These are phyloP conservation scores for Rhinocladiella similis DNA, from an alignment of 2,329 filamentous ascomycete species.

Conservation along the genomic window DNA sequence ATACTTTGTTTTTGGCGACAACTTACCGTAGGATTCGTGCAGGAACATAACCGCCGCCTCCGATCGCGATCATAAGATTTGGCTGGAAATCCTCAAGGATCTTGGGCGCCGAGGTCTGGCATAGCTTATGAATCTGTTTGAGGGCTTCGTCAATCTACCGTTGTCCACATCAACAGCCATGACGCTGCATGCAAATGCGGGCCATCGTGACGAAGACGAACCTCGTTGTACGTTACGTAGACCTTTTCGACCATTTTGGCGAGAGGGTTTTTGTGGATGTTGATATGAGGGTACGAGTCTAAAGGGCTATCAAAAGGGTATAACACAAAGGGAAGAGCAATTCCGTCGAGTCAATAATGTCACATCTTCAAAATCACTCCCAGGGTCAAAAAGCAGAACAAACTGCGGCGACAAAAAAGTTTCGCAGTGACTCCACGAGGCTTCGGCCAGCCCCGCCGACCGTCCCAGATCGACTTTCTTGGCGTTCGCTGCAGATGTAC, in stretches of 20 bases:
- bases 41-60: slow-evolving; percentile 94
- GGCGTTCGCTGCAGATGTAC: too few species aligned
- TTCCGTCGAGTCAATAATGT: neutral
- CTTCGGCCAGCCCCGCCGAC: slow-evolving; percentile 2
- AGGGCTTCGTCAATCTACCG: neutral
- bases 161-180: too few species aligned
- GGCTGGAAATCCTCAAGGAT: slow-evolving; percentile 87
- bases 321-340: slow-evolving; percentile 1
- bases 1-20: neutral
- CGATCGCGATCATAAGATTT: slow-evolving; percentile 97
- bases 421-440: neutral
- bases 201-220: slow-evolving; percentile 56
- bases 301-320: neutral
- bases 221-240: slow-evolving; percentile 91
- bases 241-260: slow-evolving; percentile 73
- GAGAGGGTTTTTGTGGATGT: neutral
- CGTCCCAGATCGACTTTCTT: too few species aligned
- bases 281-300: neutral
- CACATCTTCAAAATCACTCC: slow-evolving; percentile 12
- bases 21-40: slow-evolving; percentile 82
- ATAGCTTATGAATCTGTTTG: slow-evolving; percentile 89
- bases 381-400: neutral
- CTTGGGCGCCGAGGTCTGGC: slow-evolving; percentile 76
- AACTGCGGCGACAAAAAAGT: slow-evolving; percentile 10
- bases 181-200: neutral